These are phyloP conservation scores for Citrus reticulata DNA, from an alignment of 345 rosid species.

Conservation along the genomic window DNA sequence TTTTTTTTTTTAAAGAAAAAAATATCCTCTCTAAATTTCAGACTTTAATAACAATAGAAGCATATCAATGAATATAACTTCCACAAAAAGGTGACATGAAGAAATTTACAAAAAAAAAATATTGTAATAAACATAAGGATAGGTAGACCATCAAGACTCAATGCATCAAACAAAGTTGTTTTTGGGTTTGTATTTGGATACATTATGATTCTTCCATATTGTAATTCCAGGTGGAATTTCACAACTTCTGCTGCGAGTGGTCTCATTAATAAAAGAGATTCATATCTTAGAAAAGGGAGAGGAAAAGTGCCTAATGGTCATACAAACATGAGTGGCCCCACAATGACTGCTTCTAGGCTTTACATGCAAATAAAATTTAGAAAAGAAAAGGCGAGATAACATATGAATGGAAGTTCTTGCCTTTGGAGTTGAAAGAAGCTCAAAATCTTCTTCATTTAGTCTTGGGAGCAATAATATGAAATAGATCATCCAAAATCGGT, in stretches of 20 bases:
- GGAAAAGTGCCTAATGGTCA: not conserved
- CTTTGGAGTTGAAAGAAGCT: constrained; percentile 57
- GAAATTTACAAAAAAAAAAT: not conserved
- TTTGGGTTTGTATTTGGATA: not conserved
- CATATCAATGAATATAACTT: not conserved
- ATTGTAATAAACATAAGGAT: not conserved
- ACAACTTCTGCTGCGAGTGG: not conserved
- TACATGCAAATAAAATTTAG: not conserved
- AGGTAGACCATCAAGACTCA: not conserved
- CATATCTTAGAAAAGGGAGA: no score
- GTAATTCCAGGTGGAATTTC: not conserved
- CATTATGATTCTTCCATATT: not conserved
- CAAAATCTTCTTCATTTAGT: constrained; percentile 50
- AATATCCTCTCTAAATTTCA: not conserved
- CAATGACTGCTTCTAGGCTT: not conserved
- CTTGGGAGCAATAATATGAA: constrained; percentile 70
- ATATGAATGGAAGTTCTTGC: constrained; percentile 27
- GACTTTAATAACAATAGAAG: not conserved
- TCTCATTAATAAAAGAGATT: not conserved
- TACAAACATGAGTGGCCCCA: not conserved
- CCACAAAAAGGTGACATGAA: not conserved
- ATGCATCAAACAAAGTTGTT: not conserved
- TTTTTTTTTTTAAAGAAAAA: not conserved
- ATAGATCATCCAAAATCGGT: constrained; percentile 69
- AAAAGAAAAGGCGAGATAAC: not conserved